phyloP scores from a whole-genome alignment of 192 early-diverging fungal genomes.

The Coemansia sp. region DNA sequence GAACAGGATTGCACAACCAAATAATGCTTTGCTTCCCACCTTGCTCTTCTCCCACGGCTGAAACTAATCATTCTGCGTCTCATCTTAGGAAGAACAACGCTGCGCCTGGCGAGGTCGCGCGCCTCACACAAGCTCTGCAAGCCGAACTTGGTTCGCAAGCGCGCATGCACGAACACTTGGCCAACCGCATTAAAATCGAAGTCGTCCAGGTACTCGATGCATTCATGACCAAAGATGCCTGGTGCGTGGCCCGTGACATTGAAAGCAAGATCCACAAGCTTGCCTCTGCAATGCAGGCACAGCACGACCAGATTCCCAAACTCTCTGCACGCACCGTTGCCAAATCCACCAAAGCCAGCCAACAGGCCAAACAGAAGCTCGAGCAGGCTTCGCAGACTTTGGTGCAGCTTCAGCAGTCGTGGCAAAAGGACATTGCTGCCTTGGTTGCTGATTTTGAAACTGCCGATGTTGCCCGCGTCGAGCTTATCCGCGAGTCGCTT shows the following conservation, averaged over 20 bases:
- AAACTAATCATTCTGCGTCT: too few relatives aligned
- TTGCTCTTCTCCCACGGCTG: too few relatives aligned
- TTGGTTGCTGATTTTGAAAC: constrained; percentile 42
- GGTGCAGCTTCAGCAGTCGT: constrained; percentile 31
- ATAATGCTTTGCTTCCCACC: too few relatives aligned
- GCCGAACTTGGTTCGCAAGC: constrained; percentile 21
- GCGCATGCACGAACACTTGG: constrained; percentile 40
- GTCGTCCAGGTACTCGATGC: constrained; percentile 24
- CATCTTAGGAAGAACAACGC: background rate
- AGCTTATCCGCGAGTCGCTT: constrained; percentile 31
- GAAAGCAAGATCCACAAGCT: constrained; percentile 14
- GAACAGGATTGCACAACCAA: too few relatives aligned
- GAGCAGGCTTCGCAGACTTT: constrained; percentile 30
- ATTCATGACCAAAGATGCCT: constrained; percentile 22
- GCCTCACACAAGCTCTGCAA: constrained; percentile 20
- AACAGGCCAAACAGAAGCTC: constrained; percentile 31
- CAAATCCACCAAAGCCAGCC: constrained; percentile 32
- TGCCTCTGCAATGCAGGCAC: constrained; percentile 26
- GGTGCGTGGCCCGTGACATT: constrained; percentile 19
- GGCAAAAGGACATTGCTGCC: constrained; percentile 27
- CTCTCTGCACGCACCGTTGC: constrained; percentile 32
- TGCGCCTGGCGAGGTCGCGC: constrained; percentile 4
- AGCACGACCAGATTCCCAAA: constrained; percentile 42
- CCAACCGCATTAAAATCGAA: constrained; percentile 39
- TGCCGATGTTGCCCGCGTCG: constrained; percentile 35